A percentile compares a stretch with the other conserved stretches of the same genome.
These are phyloP conservation scores for Brassica cretica DNA, from an alignment of 345 rosid species.

Conservation along the genomic window DNA sequence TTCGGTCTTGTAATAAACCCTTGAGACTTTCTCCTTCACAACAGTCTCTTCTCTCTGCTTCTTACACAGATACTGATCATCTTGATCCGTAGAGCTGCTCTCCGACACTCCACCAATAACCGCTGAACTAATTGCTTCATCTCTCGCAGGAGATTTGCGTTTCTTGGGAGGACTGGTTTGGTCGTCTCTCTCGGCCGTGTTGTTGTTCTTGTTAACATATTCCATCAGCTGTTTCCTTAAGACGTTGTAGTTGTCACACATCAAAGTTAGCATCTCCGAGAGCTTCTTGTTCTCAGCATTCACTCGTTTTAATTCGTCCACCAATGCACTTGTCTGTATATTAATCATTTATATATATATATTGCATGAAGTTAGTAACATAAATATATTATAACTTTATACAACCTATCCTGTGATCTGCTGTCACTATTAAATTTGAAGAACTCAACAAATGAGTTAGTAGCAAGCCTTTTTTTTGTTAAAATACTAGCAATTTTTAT, in stretches of 20 bases:
- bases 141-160: conserved; percentile 65
- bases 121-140: conserved; percentile 31
- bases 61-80: conserved; percentile 65
- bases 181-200: conserved; percentile 50
- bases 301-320: conserved; percentile 77
- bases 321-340: conserved; percentile 45
- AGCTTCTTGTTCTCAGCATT: conserved; percentile 87
- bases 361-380: conserved; percentile 23
- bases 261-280: conserved; percentile 64
- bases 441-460: conserved; percentile 1
- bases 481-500: background rate
- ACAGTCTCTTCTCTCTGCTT: conserved; percentile 70
- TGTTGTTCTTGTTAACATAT: conserved; percentile 48
- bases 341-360: background rate
- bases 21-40: conserved; percentile 68
- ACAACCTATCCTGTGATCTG: background rate
- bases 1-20: conserved; percentile 61
- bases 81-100: conserved; percentile 88
- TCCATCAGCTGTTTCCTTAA: conserved; percentile 63
- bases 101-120: conserved; percentile 60
- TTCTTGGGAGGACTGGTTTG: conserved; percentile 59
- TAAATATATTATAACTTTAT: background rate
- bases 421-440: background rate
- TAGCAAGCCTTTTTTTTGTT: background rate
- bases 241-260: conserved; percentile 80